Base-by-base conservation (phyloP, 2,329 filamentous ascomycete genomes). In the Fusarium algeriense region DNA sequence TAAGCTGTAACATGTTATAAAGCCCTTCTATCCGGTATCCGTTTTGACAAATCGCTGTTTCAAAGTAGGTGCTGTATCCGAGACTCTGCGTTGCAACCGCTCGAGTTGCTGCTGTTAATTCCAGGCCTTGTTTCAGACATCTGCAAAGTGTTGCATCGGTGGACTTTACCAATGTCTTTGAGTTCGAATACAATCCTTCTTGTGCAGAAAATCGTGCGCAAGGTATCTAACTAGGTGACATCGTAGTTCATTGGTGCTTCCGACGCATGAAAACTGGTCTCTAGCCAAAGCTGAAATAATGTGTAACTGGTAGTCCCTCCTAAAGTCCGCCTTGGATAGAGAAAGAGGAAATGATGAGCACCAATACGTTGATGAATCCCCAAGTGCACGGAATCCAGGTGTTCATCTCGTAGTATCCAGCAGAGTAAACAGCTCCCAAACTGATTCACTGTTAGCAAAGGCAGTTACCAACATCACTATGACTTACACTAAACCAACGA, bases 351-450 rank as follows among this genome's bases (percentile, higher is more conserved):
- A 97, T 85, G 53, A 97, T 90, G 48, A 98, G 84, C 34, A 97
- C 87, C 49, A 97, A 80, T 13, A 95, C 90, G 79, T 94, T 97
- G 80, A 95, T 92, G 77, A 93, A 87, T 2, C 90, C 93, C 95
- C 95, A 97, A 26, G 95, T 88, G 77, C 96, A 92, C 0, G 95
- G 95, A 55, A 97, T 93, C 94, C 94, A 97, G 0, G 95, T 97
- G 48, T 94, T 95, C 94, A 97, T 96, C 76, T 90, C 87, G 79
- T 95, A 97, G 81, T 92, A 93, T 45, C 94, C 95, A 5, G 92
- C 88, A 74, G 90, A 88, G 78, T 97, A 97, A 38, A 95, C 89
- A 12, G 91, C 93, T 15, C 93, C 93, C 23, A 97, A 83, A 52
- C 93, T 95, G 19, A 13, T 8, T 3, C 13, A 50, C 38, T 4